Conservation (phyloP, 768 basidiomycete genomes). For the Russula vinacea region DNA sequence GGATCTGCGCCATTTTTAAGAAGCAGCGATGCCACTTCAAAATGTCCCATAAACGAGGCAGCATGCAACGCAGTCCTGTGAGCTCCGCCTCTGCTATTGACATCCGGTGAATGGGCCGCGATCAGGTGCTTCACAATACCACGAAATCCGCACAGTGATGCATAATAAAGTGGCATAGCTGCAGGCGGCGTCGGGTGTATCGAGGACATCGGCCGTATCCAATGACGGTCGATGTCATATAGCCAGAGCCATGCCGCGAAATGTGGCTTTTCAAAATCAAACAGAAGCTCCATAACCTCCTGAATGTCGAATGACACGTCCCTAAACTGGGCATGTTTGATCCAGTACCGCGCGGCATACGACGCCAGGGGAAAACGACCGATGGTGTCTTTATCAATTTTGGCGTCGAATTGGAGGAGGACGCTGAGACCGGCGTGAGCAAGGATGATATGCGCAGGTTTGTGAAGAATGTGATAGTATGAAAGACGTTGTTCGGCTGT, state of each 20-base stretch:
- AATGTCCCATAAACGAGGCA: not conserved
- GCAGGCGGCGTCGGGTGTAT: not conserved
- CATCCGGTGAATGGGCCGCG: not conserved
- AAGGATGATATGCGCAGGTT: constrained; percentile 8
- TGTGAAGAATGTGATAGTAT: constrained; percentile 8
- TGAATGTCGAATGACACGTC: not conserved
- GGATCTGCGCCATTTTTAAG: not conserved
- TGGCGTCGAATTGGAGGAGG: constrained; percentile 12
- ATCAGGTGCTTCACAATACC: constrained; percentile 5
- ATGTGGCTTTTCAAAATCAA: constrained; percentile 2
- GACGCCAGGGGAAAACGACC: not conserved
- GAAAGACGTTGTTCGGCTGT: not conserved
- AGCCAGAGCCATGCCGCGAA: constrained; percentile 17
- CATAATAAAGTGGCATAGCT: constrained; percentile 12
- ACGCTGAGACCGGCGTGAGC: constrained; percentile 1
- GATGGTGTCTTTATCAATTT: not conserved
- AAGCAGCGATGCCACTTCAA: not conserved
- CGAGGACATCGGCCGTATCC: not conserved
- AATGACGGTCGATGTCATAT: constrained; percentile 9
- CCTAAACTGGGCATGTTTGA: not conserved
- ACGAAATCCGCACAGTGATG: constrained; percentile 5
- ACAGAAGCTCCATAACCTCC: not conserved
- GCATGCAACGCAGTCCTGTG: not conserved
- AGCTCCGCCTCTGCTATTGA: constrained; percentile 1
- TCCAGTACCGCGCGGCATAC: constrained; percentile 18